These are phyloP conservation scores for Nakazawaea siamensis DNA, from an alignment of 805 yeast genomes.

Conservation along the genomic window DNA sequence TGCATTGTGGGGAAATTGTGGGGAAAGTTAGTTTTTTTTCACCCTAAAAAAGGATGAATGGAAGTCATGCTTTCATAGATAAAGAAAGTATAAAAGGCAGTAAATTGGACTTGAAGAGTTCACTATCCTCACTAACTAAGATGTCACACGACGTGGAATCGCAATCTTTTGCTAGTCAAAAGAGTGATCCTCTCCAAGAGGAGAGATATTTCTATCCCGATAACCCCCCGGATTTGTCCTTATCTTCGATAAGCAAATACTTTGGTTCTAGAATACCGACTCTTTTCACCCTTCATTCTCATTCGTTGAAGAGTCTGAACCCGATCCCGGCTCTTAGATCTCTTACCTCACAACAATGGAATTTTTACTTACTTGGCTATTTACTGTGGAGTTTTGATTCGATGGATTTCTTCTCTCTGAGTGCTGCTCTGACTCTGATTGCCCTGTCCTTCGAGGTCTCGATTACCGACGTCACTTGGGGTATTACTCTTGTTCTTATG, in stretches of 20 bases:
- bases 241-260: conserved; percentile 6
- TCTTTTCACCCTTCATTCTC: conserved; percentile 10
- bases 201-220: too few relatives aligned
- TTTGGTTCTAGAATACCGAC: conserved; percentile 11
- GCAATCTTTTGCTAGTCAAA: too few relatives aligned
- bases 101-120: neutral
- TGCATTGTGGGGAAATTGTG: too few relatives aligned
- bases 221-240: conserved; percentile 12
- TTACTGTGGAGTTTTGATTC: conserved; percentile 48
- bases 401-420: conserved; percentile 43
- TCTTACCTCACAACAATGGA: conserved; percentile 38
- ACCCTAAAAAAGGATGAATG: too few relatives aligned
- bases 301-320: conserved; percentile 24
- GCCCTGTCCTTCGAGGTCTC: conserved; percentile 29
- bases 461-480: conserved; percentile 41
- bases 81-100: too few relatives aligned
- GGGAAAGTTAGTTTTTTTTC: too few relatives aligned
- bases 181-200: too few relatives aligned
- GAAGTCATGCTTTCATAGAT: too few relatives aligned
- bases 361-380: conserved; percentile 36
- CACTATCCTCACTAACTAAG: too few relatives aligned
- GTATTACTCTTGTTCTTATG: conserved; percentile 39
- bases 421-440: conserved; percentile 31
- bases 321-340: conserved; percentile 41
- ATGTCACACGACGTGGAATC: too few relatives aligned